Evolutionary conservation across 768 basidiomycete species (phyloP), one percentile per base, ranked within the genome.

Genomic region (Podaxis sp.): DNA sequence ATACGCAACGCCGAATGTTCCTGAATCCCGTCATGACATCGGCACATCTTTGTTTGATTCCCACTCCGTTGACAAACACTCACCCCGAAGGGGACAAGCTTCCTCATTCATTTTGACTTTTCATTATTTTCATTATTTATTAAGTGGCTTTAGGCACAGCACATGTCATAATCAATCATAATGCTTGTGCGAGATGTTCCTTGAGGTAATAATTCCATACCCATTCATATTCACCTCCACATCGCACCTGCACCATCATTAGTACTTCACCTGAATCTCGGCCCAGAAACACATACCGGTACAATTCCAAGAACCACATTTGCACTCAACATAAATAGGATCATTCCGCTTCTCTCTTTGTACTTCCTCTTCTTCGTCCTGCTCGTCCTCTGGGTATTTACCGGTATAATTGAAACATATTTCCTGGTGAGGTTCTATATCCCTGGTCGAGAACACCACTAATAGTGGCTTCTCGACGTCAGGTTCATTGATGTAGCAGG

Each of bases 371-470:
- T 68, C 72, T n/a, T 75, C 74, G 63, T 80, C 73, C 57, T 79
- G 67, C 7, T 79, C 78, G 4, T 77, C 78, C n/a, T 75, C 81
- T 0, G 69, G 68, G 41, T 71, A 66, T 4, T 71, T 67, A 0
- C 92, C 91, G 53, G 71, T 74, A 71, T 94, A 94, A 12, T 85
- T 87, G 70, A 94, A 94, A 64, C 85, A 89, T 7, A 94, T 78
- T 66, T 94, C 92, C 64, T 93, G 86, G 51, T 79, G 78, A 0
- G 82, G 77, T 41, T 82, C 79, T 13, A 94, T 84, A 63, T 91
- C 87, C 8, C 82, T 76, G 43, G 64, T 73, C 2, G 92, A 85
- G 71, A 92, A 94, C 11, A 93, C 76, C 0, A 84, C 77, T 7
- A 94, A 69, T 12, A 89, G 71, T 0, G 91, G 91, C 69, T 90